Evolutionary conservation across 495 filamentous ascomycete genomes (phyloP).

Genomic region (Barbatosphaeria neglecta): DNA sequence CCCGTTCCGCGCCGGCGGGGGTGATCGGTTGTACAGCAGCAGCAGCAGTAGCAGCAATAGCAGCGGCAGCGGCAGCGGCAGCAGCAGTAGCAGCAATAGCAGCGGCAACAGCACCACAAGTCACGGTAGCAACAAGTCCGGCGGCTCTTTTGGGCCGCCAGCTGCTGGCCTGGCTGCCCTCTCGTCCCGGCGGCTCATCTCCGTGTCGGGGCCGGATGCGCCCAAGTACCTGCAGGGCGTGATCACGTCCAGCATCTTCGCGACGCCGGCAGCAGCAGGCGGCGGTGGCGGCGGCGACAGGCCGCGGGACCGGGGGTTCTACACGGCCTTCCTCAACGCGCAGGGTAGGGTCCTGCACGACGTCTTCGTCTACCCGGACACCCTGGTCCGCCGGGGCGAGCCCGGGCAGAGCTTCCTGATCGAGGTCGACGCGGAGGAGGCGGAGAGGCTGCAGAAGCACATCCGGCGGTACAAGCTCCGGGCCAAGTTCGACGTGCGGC

Average conservation of each 20-base stretch:
- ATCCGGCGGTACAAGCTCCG: slow-evolving; percentile 75
- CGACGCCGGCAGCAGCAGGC: slow-evolving; percentile 1
- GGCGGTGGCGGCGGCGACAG: not conserved
- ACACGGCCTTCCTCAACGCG: slow-evolving; percentile 75
- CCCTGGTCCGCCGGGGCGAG: slow-evolving; percentile 18
- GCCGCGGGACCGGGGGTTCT: slow-evolving; percentile 41
- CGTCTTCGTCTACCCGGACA: slow-evolving; percentile 70
- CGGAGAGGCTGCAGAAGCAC: slow-evolving; percentile 49
- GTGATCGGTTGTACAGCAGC: not conserved
- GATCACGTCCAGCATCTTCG: slow-evolving; percentile 59
- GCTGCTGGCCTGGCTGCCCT: slow-evolving; percentile 41
- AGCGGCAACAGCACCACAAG: no score
- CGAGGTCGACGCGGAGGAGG: slow-evolving; percentile 64
- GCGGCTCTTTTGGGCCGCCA: no score
- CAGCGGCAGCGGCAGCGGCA: no score
- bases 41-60: no score
- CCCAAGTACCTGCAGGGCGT: slow-evolving; percentile 79
- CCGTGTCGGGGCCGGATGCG: slow-evolving; percentile 65
- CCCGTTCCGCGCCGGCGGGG: not conserved
- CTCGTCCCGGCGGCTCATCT: slow-evolving; percentile 63
- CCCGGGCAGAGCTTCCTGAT: slow-evolving; percentile 52
- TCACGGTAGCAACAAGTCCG: no score
- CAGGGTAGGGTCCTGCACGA: slow-evolving; percentile 77
- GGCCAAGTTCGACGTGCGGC: slow-evolving; percentile 57
- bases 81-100: no score